Conservation (phyloP, 176 grass and related monocot genomes). For the Oryza longistaminata region DNA sequence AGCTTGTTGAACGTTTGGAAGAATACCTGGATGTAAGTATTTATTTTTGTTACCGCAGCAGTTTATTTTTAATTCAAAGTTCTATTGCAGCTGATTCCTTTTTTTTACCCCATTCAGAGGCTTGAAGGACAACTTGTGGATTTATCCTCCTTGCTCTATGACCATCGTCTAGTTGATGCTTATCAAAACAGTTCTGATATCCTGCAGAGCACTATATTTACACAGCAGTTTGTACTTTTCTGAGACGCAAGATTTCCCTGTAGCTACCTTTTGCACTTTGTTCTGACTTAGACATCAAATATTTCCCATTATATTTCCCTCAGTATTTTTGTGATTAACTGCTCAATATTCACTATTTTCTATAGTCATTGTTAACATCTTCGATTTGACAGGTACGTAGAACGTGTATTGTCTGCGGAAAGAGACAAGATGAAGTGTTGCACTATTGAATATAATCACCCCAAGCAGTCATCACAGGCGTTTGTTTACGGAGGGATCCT, state of each 20-base stretch:
- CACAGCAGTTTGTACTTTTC: conserved; percentile 70
- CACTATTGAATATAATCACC: conserved; percentile 76
- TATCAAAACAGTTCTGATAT: conserved; percentile 92
- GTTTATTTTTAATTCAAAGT: conserved; percentile 19
- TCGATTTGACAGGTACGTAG: conserved; percentile 61
- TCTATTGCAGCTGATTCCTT: conserved; percentile 36
- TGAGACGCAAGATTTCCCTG: conserved; percentile 28
- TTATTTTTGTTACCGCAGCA: conserved; percentile 5
- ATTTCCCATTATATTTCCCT: background rate
- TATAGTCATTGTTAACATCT: conserved; percentile 29
- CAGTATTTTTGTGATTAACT: background rate
- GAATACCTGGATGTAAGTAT: conserved; percentile 96
- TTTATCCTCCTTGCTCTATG: conserved; percentile 90
- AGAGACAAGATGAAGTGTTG: conserved; percentile 94
- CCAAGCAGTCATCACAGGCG: conserved; percentile 76
- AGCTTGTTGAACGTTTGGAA: conserved; percentile 83
- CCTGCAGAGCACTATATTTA: conserved; percentile 97
- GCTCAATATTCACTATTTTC: background rate
- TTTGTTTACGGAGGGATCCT: conserved; percentile 98
- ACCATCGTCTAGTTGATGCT: conserved; percentile 82
- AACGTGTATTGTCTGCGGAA: conserved; percentile 64
- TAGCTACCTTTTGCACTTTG: background rate
- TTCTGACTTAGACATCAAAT: background rate
- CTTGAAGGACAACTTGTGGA: conserved; percentile 91
- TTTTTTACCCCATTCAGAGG: conserved; percentile 52